A percentile compares a stretch with the other conserved stretches of the same genome.
These are phyloP conservation scores for Aspergillus bridgeri DNA, from an alignment of 495 filamentous ascomycete genomes.

Conservation along the genomic window DNA sequence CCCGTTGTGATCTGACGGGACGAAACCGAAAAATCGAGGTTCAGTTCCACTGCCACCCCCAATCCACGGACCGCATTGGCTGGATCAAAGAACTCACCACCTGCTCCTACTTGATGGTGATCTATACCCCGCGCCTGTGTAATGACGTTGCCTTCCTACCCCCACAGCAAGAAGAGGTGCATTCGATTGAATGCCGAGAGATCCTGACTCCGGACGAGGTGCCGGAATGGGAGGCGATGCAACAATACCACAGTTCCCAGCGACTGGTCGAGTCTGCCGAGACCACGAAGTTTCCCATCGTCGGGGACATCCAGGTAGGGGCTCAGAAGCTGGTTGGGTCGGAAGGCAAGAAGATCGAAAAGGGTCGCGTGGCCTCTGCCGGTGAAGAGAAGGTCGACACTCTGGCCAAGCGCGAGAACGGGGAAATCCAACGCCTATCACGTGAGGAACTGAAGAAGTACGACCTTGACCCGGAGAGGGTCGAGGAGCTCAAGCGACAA, in stretches of 20 bases:
- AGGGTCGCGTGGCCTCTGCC: conserved; percentile 40
- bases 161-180: conserved; percentile 72
- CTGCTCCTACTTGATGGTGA: conserved; percentile 91
- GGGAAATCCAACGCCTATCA: conserved; percentile 48
- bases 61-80: conserved; percentile 75
- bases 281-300: conserved; percentile 35
- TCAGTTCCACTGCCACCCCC: conserved; percentile 88
- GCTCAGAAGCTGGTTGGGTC: conserved; percentile 54
- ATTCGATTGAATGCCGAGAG: conserved; percentile 73
- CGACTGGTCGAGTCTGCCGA: conserved; percentile 33
- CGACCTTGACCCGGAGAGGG: conserved; percentile 62
- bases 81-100: conserved; percentile 95
- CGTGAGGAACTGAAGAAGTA: conserved; percentile 64
- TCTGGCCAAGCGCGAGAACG: conserved; percentile 54
- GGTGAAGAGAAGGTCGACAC: conserved; percentile 48
- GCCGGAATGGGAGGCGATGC: conserved; percentile 53
- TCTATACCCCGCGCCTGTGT: conserved; percentile 90
- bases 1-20: conserved; percentile 87
- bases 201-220: conserved; percentile 60
- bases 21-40: conserved; percentile 82
- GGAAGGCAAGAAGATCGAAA: conserved; percentile 54
- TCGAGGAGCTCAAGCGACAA: conserved; percentile 62
- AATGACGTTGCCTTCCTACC: conserved; percentile 90
- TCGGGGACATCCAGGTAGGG: conserved; percentile 61
- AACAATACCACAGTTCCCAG: conserved; percentile 39